Base-by-base conservation (phyloP, 106 monocot genomes). In the Cymbidium sinense region DNA sequence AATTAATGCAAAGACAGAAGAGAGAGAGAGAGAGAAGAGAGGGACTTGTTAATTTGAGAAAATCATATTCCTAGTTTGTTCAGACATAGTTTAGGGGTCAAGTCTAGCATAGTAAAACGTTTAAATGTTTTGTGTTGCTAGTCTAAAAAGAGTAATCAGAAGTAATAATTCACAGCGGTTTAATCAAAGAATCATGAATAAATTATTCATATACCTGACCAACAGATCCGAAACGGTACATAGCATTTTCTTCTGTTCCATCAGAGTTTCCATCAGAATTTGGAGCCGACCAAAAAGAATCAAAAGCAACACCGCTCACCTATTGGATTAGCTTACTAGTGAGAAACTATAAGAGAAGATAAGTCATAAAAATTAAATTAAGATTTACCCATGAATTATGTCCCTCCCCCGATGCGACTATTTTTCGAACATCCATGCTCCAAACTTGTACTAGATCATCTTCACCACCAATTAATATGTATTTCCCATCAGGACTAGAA, bases 221-320 rank as follows among this genome's bases (percentile, higher is more conserved):
- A 83, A 95, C 92, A 81, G 95, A 92, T 67, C 92, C 95, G 82
- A 98, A 92, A 7, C 94, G 86, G 82, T 98, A 98, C 65, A 98
- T 79, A 1, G 87, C 83, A 83, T 81, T 92, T 82, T 98, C 94
- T 83, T 78, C 89, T 20, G 85, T 78, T 54, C 79, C 85, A 82
- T 98, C 96, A 71, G 47, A 47, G 13, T 47, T 47, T 13, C 47
- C 47, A 47, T 47, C 47, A 47, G 94, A 88, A 86, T 74, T 86
- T 34, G 96, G 94, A n/a, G 88, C 77, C 52, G 85, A 84, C 94
- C 94, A 98, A 80, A 88, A 90, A 1, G 88, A 91, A 79, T 98
- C 94, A 88, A 98, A 94, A 77, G 98, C 94, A 87, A 98, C 94
- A 76, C 94, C 94, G 85, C 98, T 91, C 74, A 94, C 90, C 94